Evolutionary conservation across 768 basidiomycete species (phyloP).

Genomic region (Psilocybe sp.): DNA sequence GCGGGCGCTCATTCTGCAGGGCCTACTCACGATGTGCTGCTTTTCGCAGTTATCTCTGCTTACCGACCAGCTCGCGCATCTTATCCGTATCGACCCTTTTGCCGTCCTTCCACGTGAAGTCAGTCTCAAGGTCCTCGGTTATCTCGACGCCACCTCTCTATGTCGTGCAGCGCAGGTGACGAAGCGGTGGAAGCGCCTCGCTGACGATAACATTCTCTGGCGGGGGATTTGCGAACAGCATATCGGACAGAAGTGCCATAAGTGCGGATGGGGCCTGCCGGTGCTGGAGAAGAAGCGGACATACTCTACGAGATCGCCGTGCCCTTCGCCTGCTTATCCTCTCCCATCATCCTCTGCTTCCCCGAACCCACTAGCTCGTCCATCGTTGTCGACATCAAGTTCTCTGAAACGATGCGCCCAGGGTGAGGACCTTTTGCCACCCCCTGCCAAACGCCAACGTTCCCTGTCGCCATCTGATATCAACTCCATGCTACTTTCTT

Average conservation of each 20-base stretch:
- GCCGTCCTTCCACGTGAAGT: slow-evolving; percentile 87
- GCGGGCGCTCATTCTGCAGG: slow-evolving; percentile 91
- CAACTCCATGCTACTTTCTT: slow-evolving; percentile 1
- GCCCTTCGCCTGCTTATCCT: slow-evolving; percentile 20
- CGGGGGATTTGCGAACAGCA: slow-evolving; percentile 96
- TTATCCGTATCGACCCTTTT: slow-evolving; percentile 97
- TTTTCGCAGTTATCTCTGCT: slow-evolving; percentile 97
- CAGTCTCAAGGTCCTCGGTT: slow-evolving; percentile 78
- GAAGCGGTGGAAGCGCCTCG: slow-evolving; percentile 79
- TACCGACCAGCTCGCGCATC: slow-evolving; percentile 84
- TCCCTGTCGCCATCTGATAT: slow-evolving; percentile 23
- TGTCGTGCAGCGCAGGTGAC: slow-evolving; percentile 93
- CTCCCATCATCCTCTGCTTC: slow-evolving; percentile 15
- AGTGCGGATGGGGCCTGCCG: slow-evolving; percentile 97
- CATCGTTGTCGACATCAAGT: slow-evolving; percentile 11
- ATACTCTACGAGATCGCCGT: slow-evolving; percentile 37
- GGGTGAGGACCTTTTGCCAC: slow-evolving; percentile 20
- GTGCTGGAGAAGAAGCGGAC: slow-evolving; percentile 74
- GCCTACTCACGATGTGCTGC: slow-evolving; percentile 98
- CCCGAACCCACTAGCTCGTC: no score
- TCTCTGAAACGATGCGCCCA: slow-evolving; percentile 31
- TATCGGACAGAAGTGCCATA: slow-evolving; percentile 93
- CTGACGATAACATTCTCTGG: slow-evolving; percentile 97
- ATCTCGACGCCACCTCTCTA: slow-evolving; percentile 90
- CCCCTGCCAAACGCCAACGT: slow-evolving; percentile 53